A percentile compares a stretch with the other conserved stretches of the same genome.
These are phyloP conservation scores for Amniculicola lignicola DNA, from an alignment of 495 filamentous ascomycete species.

Conservation along the genomic window DNA sequence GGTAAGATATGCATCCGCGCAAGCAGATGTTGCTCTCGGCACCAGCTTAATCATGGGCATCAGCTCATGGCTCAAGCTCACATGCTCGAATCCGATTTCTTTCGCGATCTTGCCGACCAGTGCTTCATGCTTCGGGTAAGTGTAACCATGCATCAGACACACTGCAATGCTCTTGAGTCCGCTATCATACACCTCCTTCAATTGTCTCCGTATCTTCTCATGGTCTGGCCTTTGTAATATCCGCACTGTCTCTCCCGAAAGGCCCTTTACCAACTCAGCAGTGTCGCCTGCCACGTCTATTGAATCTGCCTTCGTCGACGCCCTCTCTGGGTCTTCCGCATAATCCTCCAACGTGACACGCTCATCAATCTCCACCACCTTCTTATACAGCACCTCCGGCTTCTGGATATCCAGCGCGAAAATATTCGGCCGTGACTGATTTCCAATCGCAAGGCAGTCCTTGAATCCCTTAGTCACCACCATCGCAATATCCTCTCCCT, in stretches of 20 bases:
- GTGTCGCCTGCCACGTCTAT: conserved; percentile 48
- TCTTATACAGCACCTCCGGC: conserved; percentile 48
- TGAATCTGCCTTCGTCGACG: conserved; percentile 48
- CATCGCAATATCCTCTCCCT: conserved; percentile 87
- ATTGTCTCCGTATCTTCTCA: conserved; percentile 49
- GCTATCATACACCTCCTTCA: conserved; percentile 58
- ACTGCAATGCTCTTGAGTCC: conserved; percentile 72
- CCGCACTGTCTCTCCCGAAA: conserved; percentile 68
- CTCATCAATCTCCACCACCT: conserved; percentile 48
- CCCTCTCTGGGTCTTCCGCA: conserved; percentile 71
- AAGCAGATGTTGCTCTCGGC: conserved; percentile 84
- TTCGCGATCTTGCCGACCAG: conserved; percentile 63
- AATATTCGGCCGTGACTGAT: conserved; percentile 48
- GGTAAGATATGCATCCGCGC: conserved; percentile 93
- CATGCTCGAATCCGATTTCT: conserved; percentile 72
- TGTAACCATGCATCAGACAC: conserved; percentile 78
- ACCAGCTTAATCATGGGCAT: conserved; percentile 96
- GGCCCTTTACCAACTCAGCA: conserved; percentile 59
- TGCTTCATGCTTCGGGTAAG: conserved; percentile 71
- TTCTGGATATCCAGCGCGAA: conserved; percentile 49
- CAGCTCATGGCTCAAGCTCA: conserved; percentile 69
- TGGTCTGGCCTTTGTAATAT: conserved; percentile 60
- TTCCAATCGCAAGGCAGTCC: conserved; percentile 74
- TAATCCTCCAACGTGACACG: conserved; percentile 73
- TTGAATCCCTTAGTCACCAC: conserved; percentile 91